Conservation (phyloP, 2,329 filamentous ascomycete species). For the Fusarium haematococcum region DNA sequence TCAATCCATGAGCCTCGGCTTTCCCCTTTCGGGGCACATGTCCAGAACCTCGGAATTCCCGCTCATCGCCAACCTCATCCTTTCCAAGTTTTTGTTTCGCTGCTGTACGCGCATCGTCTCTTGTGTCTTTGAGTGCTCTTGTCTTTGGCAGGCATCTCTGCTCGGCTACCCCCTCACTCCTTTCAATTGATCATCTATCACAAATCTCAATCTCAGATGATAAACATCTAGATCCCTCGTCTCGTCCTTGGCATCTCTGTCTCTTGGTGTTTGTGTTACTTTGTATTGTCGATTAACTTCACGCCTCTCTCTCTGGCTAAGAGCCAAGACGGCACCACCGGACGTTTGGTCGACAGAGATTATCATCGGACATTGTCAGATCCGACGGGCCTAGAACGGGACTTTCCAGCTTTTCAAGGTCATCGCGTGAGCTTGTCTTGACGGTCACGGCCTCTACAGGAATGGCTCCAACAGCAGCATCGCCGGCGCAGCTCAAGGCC, state of each 20-base stretch:
- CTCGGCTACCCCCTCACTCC: neutral
- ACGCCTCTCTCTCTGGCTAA: conserved; percentile 25
- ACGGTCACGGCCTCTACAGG: neutral
- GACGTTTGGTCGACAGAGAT: neutral
- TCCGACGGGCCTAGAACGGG: conserved; percentile 14
- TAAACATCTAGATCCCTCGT: conserved; percentile 21
- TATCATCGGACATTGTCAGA: neutral
- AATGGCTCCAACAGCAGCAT: conserved; percentile 29
- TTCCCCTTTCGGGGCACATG: conserved; percentile 20
- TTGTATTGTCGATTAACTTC: conserved; percentile 15
- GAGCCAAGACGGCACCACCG: conserved; percentile 20
- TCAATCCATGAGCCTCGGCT: conserved; percentile 35
- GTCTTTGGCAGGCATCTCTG: neutral
- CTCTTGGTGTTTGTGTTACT: conserved; percentile 3
- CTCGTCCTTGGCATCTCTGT: conserved; percentile 7
- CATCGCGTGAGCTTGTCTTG: neutral
- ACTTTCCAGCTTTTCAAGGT: neutral
- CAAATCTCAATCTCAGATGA: conserved; percentile 1
- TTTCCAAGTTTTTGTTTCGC: neutral
- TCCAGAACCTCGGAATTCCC: conserved; percentile 32
- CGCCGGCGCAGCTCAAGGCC: conserved; percentile 62
- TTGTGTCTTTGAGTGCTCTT: neutral
- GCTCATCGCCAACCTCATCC: conserved; percentile 10
- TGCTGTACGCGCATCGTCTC: neutral
- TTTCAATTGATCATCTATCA: conserved; percentile 1